phyloP scores from a whole-genome alignment of 2,329 filamentous ascomycete genomes.

The Epichloe amarillans region DNA sequence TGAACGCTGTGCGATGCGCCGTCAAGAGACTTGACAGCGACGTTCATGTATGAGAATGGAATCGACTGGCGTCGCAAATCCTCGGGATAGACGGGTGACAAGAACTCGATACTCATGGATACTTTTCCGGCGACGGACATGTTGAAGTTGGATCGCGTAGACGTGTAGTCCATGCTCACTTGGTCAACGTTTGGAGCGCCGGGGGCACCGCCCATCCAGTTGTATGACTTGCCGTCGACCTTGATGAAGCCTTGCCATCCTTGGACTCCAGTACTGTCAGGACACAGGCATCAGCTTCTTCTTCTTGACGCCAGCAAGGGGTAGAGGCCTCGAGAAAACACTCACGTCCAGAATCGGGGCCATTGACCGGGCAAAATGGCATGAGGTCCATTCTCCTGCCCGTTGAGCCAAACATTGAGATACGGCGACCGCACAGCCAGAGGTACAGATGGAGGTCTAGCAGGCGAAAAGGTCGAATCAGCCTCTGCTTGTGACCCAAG shows the following conservation, averaged over 20 bases:
- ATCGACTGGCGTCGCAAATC: constrained; percentile 57
- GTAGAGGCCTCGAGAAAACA: constrained; percentile 6
- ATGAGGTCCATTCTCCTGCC: constrained; percentile 47
- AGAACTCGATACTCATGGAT: constrained; percentile 53
- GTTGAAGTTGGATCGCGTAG: constrained; percentile 57
- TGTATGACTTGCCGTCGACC: constrained; percentile 50
- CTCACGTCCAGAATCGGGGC: constrained; percentile 56
- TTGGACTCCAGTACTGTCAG: constrained; percentile 33
- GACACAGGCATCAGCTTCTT: neutral
- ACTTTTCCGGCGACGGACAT: constrained; percentile 50
- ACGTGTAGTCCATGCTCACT: constrained; percentile 53
- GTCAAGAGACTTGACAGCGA: constrained; percentile 49
- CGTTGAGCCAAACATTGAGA: constrained; percentile 55
- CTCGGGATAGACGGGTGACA: constrained; percentile 54
- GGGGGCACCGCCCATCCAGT: constrained; percentile 52
- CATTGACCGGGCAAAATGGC: constrained; percentile 56
- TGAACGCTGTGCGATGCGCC: constrained; percentile 50
- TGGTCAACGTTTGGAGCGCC: constrained; percentile 42
- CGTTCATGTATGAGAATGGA: constrained; percentile 56
- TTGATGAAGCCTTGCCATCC: constrained; percentile 58
- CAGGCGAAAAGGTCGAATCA: constrained; percentile 46
- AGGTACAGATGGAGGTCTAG: constrained; percentile 54
- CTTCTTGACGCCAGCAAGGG: neutral
- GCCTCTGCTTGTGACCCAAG: constrained; percentile 8
- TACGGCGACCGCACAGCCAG: constrained; percentile 66